Evolutionary conservation across 345 rosid genomes (phyloP), one percentile per base, ranked within the genome.

Genomic region (Gynandropsis gynandra): DNA sequence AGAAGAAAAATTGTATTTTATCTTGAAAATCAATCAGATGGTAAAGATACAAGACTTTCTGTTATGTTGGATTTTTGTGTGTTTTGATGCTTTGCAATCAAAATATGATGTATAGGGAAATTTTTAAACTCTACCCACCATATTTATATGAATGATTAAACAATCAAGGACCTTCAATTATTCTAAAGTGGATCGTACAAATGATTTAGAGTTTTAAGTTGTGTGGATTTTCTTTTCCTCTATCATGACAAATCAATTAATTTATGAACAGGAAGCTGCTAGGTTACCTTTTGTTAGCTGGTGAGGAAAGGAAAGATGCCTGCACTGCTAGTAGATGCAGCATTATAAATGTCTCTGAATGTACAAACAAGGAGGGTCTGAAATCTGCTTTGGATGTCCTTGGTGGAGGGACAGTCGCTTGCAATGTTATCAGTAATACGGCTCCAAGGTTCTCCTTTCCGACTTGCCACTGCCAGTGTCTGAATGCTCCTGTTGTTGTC

Each of bases 321-420:
- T 87, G 74, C 64, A 57, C 76, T 42, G 72, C 86, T 13, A 74
- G 76, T 62, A 82, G 93, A 71, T 87, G 88, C 75, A 72, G 78
- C 65, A 34, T 61, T 45, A 20, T 74, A 34, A 74, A 69, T 41
- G 53, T 64, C 66, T 65, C 74, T 13, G 47, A 74, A 9, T 43
- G 48, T 74, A 39, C 56, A 27, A 62, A 63, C 50, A 76, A 66
- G 57, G 83, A 77, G 52, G 80, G 86, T 59, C 59, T 77, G 32
- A 82, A 63, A 77, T 76, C 83, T 1, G 77, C 88, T 35, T 48
- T 66, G 56, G 95, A 92, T 69, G 70, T 87, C 57, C 79, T 85
- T 54, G 85, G 93, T 54, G 93, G 93, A 43, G 93, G 79, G 57
- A 75, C 93, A 41, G 82, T 79, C 73, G 73, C 95, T 72, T 87